Evolutionary conservation across 495 filamentous ascomycete genomes (phyloP).

Genomic region (Neurospora sublineolata): DNA sequence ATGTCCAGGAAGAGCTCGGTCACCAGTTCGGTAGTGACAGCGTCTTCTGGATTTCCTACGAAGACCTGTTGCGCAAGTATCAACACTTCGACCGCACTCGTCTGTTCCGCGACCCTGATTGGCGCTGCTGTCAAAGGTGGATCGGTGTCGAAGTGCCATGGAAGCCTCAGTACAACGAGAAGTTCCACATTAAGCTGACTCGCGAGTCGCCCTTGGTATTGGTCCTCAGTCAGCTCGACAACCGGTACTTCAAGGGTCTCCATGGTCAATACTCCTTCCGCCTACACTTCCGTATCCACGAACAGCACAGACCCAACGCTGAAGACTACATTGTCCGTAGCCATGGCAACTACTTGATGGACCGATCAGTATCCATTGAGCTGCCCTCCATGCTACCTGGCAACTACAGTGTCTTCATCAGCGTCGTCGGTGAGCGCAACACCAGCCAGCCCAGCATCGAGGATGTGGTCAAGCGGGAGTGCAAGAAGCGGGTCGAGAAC

Average conservation of each 20-base stretch:
- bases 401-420: slow-evolving; percentile 72
- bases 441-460: slow-evolving; percentile 46
- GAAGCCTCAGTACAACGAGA: slow-evolving; percentile 79
- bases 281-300: slow-evolving; percentile 79
- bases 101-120: slow-evolving; percentile 65
- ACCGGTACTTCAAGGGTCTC: slow-evolving; percentile 76
- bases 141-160: slow-evolving; percentile 78
- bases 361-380: slow-evolving; percentile 38
- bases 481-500: slow-evolving; percentile 46
- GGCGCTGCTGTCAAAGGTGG: slow-evolving; percentile 83
- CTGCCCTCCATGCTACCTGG: slow-evolving; percentile 57
- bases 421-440: slow-evolving; percentile 58
- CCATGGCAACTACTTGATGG: slow-evolving; percentile 55
- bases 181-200: slow-evolving; percentile 65
- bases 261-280: slow-evolving; percentile 71
- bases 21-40: slow-evolving; percentile 89
- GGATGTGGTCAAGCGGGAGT: slow-evolving; percentile 58
- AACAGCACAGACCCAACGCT: slow-evolving; percentile 53
- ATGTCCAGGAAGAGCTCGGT: slow-evolving; percentile 70
- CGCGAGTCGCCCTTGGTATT: slow-evolving; percentile 64
- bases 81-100: slow-evolving; percentile 79
- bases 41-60: slow-evolving; percentile 59
- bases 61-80: slow-evolving; percentile 78
- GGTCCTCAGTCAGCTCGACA: slow-evolving; percentile 78
- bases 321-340: slow-evolving; percentile 83